A percentile compares a stretch with the other conserved stretches of the same genome.
phyloP scores from a whole-genome alignment of 805 yeast species.

The Helenozyma baotianmanensis region DNA sequence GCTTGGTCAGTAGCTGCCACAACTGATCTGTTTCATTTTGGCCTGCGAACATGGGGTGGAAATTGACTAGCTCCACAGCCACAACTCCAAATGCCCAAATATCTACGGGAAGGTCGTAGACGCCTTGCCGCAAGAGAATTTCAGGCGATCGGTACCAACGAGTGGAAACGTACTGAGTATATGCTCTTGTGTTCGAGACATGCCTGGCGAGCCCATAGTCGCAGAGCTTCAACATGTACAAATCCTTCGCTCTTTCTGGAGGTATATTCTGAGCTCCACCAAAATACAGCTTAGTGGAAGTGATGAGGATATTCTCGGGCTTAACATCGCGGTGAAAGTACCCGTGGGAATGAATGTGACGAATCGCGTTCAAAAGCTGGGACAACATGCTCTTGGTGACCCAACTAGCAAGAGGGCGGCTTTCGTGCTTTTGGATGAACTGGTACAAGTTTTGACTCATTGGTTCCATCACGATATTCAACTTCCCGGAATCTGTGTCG shows the following conservation, averaged over 20 bases:
- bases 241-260: slow-evolving; percentile 31
- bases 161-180: slow-evolving; percentile 75
- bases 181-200: slow-evolving; percentile 47
- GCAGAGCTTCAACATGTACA: slow-evolving; percentile 66
- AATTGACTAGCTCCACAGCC: slow-evolving; percentile 66
- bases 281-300: slow-evolving; percentile 53
- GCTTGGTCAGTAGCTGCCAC: slow-evolving; percentile 55
- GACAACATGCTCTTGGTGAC: slow-evolving; percentile 63
- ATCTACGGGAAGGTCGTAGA: slow-evolving; percentile 67
- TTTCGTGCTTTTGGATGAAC: slow-evolving; percentile 60
- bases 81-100: slow-evolving; percentile 86
- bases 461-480: slow-evolving; percentile 85
- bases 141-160: slow-evolving; percentile 89
- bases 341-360: slow-evolving; percentile 69
- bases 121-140: slow-evolving; percentile 58
- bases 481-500: slow-evolving; percentile 52
- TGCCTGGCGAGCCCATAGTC: slow-evolving; percentile 78
- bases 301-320: slow-evolving; percentile 85
- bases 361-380: slow-evolving; percentile 71
- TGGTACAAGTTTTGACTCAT: slow-evolving; percentile 81
- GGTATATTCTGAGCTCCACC: slow-evolving; percentile 42
- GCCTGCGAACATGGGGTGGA: slow-evolving; percentile 83
- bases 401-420: slow-evolving; percentile 47
- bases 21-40: slow-evolving; percentile 73
- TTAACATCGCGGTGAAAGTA: slow-evolving; percentile 88